Conservation (phyloP, 176 grass and related monocot species). For the Chloris gayana region DNA sequence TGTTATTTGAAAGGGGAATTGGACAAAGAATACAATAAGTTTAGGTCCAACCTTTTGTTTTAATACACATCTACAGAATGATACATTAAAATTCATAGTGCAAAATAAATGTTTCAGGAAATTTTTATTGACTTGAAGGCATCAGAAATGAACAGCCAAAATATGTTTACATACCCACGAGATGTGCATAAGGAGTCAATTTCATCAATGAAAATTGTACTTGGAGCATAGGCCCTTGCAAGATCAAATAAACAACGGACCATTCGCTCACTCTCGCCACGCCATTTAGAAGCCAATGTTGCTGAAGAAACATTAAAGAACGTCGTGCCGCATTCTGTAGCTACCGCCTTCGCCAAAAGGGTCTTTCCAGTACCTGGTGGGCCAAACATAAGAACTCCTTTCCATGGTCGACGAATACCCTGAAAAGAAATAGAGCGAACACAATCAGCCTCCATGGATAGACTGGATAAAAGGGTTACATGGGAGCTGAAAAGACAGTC, state of each 20-base stretch:
- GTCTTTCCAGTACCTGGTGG: slow-evolving; percentile 98
- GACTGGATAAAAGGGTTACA: slow-evolving; percentile 18
- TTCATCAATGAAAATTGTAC: slow-evolving; percentile 98
- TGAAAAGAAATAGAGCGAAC: slow-evolving; percentile 42
- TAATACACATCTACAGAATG: neutral
- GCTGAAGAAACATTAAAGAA: slow-evolving; percentile 99
- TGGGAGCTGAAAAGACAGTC: slow-evolving; percentile 2
- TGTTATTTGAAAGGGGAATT: slow-evolving; percentile 34
- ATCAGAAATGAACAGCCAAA: slow-evolving; percentile 6
- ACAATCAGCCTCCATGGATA: slow-evolving; percentile 22
- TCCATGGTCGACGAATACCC: slow-evolving; percentile 99
- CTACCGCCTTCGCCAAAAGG: slow-evolving; percentile 96
- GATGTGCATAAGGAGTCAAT: slow-evolving; percentile 95
- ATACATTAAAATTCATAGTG: slow-evolving; percentile 8
- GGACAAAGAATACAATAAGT: slow-evolving; percentile 12
- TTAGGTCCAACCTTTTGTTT: neutral
- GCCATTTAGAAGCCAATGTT: slow-evolving; percentile 97
- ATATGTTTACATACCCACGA: slow-evolving; percentile 73
- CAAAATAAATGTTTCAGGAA: neutral
- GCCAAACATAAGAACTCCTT: slow-evolving; percentile 99
- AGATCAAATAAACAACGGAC: slow-evolving; percentile 93
- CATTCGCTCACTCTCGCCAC: slow-evolving; percentile 95
- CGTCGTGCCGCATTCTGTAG: slow-evolving; percentile 97
- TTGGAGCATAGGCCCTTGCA: slow-evolving; percentile 92
- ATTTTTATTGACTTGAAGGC: neutral